Evolutionary conservation across 148 eudicot species (phyloP).

Genomic region (Dysphania ambrosioides): DNA sequence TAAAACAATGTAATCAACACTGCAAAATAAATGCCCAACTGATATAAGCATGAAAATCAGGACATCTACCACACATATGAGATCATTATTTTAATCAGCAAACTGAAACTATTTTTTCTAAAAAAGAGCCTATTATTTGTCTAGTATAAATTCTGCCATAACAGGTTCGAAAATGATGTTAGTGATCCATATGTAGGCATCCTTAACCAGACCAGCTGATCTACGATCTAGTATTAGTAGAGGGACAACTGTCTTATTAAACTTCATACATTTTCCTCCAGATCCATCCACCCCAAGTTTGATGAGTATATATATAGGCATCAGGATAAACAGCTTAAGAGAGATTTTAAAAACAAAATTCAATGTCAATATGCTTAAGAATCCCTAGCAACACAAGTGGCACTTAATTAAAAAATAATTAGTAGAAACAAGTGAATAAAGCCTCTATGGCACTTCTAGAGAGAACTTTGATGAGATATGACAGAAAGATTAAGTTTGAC

Average conservation of each 20-base stretch:
- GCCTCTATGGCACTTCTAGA: background rate
- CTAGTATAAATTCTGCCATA: background rate
- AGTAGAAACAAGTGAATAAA: background rate
- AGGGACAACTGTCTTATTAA: background rate
- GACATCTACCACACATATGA: background rate
- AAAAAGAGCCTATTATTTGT: background rate
- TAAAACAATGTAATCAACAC: constrained; percentile 93
- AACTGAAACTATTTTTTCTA: background rate
- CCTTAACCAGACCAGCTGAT: background rate
- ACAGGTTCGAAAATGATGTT: background rate
- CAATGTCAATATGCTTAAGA: background rate
- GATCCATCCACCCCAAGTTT: background rate
- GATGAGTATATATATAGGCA: background rate
- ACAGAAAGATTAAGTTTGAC: background rate
- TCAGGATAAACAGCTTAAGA: background rate
- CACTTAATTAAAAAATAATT: background rate
- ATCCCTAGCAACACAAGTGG: background rate
- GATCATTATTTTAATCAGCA: background rate
- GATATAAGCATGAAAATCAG: background rate
- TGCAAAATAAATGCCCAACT: constrained; percentile 27
- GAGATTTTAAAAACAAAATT: background rate
- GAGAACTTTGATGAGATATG: background rate
- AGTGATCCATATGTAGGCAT: background rate
- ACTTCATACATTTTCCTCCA: background rate
- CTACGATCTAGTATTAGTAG: too few species aligned